Conservation (phyloP, 164 flowering plant genomes). For the Macadamia tetraphylla region DNA sequence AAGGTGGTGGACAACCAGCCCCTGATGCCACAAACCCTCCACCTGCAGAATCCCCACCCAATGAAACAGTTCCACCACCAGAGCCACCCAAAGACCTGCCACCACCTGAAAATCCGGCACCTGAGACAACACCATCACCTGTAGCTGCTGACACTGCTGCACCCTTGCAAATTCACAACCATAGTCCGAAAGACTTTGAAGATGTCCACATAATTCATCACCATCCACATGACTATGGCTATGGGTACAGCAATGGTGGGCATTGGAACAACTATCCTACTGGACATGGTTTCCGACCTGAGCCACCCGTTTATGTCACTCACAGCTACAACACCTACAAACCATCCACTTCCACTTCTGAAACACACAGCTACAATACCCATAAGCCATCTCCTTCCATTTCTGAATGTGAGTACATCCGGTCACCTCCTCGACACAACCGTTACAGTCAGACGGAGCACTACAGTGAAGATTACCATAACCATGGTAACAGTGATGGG, state of each 20-base stretch:
- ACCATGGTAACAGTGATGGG: conserved; percentile 34
- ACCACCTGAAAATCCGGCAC: conserved; percentile 31
- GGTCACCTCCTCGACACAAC: conserved; percentile 35
- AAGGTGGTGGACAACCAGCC: conserved; percentile 24
- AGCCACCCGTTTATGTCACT: conserved; percentile 25
- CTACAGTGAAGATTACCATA: conserved; percentile 37
- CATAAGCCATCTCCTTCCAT: conserved; percentile 18
- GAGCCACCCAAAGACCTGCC: conserved; percentile 29
- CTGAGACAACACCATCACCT: conserved; percentile 20
- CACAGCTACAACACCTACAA: conserved; percentile 43
- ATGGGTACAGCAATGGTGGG: conserved; percentile 31
- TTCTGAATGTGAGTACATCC: conserved; percentile 33
- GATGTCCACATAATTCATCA: conserved; percentile 55
- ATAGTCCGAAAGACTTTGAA: conserved; percentile 46
- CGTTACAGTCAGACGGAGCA: conserved; percentile 32
- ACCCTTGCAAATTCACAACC: conserved; percentile 19
- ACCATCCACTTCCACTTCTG: conserved; percentile 61
- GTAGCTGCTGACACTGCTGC: conserved; percentile 16
- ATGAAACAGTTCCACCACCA: conserved; percentile 22
- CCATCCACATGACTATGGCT: conserved; percentile 46
- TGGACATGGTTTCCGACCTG: conserved; percentile 19
- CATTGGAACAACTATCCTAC: conserved; percentile 28
- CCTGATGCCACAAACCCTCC: conserved; percentile 23
- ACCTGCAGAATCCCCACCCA: conserved; percentile 31
- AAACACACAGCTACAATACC: conserved; percentile 31